Base-by-base conservation (phyloP, 176 grass and related monocot genomes). In the Carex kokanica region DNA sequence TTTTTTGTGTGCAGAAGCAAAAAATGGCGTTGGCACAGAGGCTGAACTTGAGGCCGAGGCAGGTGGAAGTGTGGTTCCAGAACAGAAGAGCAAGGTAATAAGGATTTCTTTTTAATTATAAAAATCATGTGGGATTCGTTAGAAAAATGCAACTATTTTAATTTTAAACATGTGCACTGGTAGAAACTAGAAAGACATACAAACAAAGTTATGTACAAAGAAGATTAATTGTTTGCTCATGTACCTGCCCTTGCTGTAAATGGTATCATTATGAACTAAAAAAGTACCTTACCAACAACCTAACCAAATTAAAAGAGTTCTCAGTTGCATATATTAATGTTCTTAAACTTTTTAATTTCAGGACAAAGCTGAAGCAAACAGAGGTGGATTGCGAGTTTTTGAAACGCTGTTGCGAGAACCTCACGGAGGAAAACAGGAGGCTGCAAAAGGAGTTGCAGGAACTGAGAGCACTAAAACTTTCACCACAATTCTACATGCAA, bases 1-100 rank as follows among this genome's bases (percentile, higher is more conserved):
- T 14, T 81, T n/a, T n/a, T n/a, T 55, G 24, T 58, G 56, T 79
- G 80, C 91, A 97, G 94, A 89, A 87, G 81, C 94, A 97, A 83
- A 97, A 97, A 87, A 84, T 87, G 49, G 71, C 86, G 65, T 85
- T 97, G 87, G 94, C 94, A 47, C 89, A 91, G 83, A 85, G 91
- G 64, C 87, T 97, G 81, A 88, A 90, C 25, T 81, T 97, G 55
- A 86, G 94, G 83, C 84, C 94, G 6, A 90, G 94, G 59, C 94
- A 97, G 84, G 94, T 97, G 69, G 94, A 97, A 85, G 94, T 97
- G 69, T 97, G 94, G 94, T 97, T 97, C 84, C 94, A 97, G 87
- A 97, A 97, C 89, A 90, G 94, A 27, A 92, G 94, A 70, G 94
- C 94, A 25, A 93, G 93, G 93, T 95, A 89, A 56, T 18, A 13